Conservation (phyloP, 2,329 filamentous ascomycete species). For the Alternaria rosae region DNA sequence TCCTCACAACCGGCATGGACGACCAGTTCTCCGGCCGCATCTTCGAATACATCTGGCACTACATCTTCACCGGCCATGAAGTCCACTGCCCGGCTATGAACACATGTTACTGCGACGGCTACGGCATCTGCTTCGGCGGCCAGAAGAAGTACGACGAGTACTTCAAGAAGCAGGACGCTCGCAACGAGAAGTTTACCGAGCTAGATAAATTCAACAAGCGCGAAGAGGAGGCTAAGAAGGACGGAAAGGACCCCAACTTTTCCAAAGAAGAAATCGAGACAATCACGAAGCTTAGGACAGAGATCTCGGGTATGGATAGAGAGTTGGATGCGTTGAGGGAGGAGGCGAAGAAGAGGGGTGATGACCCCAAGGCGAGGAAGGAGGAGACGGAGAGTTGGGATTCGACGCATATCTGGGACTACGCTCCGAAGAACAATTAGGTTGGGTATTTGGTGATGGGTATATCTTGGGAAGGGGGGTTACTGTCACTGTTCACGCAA, state of each 20-base stretch:
- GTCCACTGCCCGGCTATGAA: conserved; percentile 50
- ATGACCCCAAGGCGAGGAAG: conserved; percentile 39
- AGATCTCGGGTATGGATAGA: conserved; percentile 33
- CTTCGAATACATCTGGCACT: conserved; percentile 53
- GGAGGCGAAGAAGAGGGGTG: conserved; percentile 44
- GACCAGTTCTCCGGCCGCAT: conserved; percentile 50
- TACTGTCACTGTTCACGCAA: neutral
- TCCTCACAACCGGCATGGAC: conserved; percentile 50
- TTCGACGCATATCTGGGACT: conserved; percentile 47
- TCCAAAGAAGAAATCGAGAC: conserved; percentile 29
- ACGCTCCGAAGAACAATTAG: conserved; percentile 32
- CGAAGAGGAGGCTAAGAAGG: conserved; percentile 42
- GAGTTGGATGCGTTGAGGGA: conserved; percentile 39
- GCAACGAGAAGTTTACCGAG: conserved; percentile 52
- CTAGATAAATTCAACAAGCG: conserved; percentile 51
- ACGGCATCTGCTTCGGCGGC: conserved; percentile 67
- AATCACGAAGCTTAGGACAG: conserved; percentile 30
- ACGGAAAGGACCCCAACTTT: conserved; percentile 30
- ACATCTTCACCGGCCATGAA: conserved; percentile 51
- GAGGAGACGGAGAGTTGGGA: conserved; percentile 48
- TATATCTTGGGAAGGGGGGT: neutral
- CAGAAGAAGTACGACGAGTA: conserved; percentile 59
- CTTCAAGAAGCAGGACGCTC: conserved; percentile 55
- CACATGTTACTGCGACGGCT: conserved; percentile 68
- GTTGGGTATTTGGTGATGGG: too few species aligned